phyloP scores from a whole-genome alignment of 345 rosid species.

The Euphorbia tirucalli region DNA sequence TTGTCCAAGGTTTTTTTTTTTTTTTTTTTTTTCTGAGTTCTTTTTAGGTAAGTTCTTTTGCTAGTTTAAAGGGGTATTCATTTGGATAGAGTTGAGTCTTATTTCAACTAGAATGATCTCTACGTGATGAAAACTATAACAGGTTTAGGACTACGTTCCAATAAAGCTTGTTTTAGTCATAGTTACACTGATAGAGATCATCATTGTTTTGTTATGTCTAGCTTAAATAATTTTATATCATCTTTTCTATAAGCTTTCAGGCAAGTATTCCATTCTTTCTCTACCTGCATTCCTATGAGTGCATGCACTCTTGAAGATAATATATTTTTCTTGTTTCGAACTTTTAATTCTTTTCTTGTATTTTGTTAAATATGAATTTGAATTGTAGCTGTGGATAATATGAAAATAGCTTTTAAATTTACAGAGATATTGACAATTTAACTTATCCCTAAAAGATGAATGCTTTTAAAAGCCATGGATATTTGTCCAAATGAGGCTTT shows the following conservation, averaged over 20 bases:
- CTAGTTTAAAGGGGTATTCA: too few relatives aligned
- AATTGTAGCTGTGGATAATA: background rate
- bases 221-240: background rate
- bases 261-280: background rate
- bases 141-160: conserved; percentile 32
- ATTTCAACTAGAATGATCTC: conserved; percentile 11
- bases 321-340: background rate
- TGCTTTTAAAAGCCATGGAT: conserved; percentile 33
- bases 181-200: conserved; percentile 42
- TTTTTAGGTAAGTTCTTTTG: background rate
- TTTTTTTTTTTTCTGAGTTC: background rate
- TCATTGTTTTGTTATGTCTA: background rate
- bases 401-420: background rate
- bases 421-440: background rate
- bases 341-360: background rate
- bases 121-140: conserved; percentile 31
- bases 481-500: conserved; percentile 37
- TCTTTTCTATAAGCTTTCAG: background rate
- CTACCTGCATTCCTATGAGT: background rate
- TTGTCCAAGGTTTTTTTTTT: background rate
- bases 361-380: background rate
- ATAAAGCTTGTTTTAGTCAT: conserved; percentile 42
- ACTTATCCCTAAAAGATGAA: conserved; percentile 29
- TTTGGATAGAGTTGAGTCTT: background rate
- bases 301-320: background rate